Base-by-base conservation (phyloP, 108 stramenopile genomes). In the Discostella stelligeroides region DNA sequence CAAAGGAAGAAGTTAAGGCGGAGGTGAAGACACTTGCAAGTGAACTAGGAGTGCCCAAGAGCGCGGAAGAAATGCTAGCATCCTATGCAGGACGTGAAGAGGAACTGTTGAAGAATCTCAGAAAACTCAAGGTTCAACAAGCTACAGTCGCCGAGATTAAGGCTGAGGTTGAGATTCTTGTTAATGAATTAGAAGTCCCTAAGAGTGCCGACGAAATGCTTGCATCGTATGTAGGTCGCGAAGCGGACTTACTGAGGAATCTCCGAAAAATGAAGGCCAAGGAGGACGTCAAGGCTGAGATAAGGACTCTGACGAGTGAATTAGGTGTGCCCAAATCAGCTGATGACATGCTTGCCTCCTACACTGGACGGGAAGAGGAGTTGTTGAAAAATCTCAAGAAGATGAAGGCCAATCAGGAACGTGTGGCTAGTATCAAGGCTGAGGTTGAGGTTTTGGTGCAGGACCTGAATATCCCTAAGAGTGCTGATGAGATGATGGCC, bases 341-440 rank as follows among this genome's bases (percentile, higher is more conserved):
- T 4, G 68, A 69, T n/a, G 68, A 59, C 14, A 18, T 69, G 13
- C 29, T 69, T 20, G 9, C 46, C n/a, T 23, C 68, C 1, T 69
- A 59, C 24, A 43, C 25, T 7, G 68, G 68, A 15, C 42, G 45
- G 37, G 68, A 69, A 20, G 50, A 59, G 43, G 68, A 48, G 57
- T 48, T 69, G 41, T 25, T 69, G 39, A 18, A 21, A 21, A 54
- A 69, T 60, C 20, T 69, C 29, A 54, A 24, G 12, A 69, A 57
- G 68, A 43, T 69, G 68, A 57, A 57, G 34, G 34, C 56, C 56
- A 69, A 25, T 55, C 21, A 69, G 30, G 42, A 10, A 25, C 17
- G 46, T n/a, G 30, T 41, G 68, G 68, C 54, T 23, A 15, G 15
- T 0, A 69, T 46, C 17, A 39, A 41, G 29, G 34, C 45, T 9